Evolutionary conservation across 2,329 filamentous ascomycete species (phyloP), one percentile per base, ranked within the genome.

Genomic region (Sclerotinia borealis): DNA sequence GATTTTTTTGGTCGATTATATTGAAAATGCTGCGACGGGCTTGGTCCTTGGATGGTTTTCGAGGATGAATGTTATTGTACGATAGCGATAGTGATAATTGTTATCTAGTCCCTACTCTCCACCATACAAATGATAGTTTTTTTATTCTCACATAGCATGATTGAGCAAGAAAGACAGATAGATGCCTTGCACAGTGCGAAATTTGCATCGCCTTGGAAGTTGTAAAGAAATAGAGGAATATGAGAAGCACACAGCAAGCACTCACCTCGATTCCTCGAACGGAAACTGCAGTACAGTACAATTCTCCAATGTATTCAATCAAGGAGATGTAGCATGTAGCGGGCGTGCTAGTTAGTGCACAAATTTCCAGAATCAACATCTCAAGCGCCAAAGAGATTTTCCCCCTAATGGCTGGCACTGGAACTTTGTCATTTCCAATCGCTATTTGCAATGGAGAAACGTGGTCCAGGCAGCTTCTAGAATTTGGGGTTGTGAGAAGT

Each of bases 121-220:
- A n/a, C n/a, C n/a, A n/a, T n/a, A n/a, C 27, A 48, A 37, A 4
- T 36, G 8, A 50, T 9, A 22, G 27, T 50, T 15, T 19, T 29
- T 17, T 9, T 31, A 19, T 13, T 50, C 27, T 55, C 58, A 61
- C 34, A 58, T 43, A 41, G 51, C 58, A 25, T 50, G 41, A 22
- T 59, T 66, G 25, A 63, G 58, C 43, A 52, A 61, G 36, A 67
- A 64, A 34, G 54, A 64, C 63, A 61, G 36, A 67, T 62, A 34
- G 54, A 64, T 65, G 79, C 80, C 0, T 80, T 91, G 0, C 77
- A 80, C 66, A 83, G 81, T 13, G 87, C 86, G 3, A 81, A 77
- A 0, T 91, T 91, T 63, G 88, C 88, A 9, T 74, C 91, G 0
- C 88, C 89, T 0, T 90, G 88, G 88, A 74, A 83, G n/a, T n/a